phyloP scores from a whole-genome alignment of 495 filamentous ascomycete genomes.

The Cairneyella variabilis region DNA sequence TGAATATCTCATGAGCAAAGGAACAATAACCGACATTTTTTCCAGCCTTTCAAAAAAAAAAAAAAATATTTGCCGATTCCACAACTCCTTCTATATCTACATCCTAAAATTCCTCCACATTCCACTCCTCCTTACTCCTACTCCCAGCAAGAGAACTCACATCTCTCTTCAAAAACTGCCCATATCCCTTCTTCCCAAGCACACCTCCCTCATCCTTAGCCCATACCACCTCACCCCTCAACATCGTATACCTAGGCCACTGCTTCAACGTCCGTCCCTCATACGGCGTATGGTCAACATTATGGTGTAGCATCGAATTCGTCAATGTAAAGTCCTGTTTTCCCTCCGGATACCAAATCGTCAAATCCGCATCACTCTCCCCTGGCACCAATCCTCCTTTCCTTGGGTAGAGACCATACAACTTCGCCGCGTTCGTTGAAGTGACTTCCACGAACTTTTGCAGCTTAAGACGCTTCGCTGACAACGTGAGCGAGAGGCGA shows the following conservation, averaged over 20 bases:
- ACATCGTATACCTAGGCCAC: conserved; percentile 58
- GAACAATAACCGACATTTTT: neutral
- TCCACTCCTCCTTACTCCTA: conserved; percentile 27
- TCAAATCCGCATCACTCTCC: conserved; percentile 48
- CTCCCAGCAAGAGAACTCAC: conserved; percentile 35
- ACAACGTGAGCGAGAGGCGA: conserved; percentile 44
- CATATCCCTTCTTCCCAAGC: conserved; percentile 45
- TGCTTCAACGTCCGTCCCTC: conserved; percentile 52
- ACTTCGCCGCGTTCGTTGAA: conserved; percentile 53
- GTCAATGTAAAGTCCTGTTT: conserved; percentile 38
- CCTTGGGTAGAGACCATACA: conserved; percentile 52
- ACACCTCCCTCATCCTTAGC: conserved; percentile 43
- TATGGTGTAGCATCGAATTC: conserved; percentile 54
- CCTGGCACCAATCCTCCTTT: conserved; percentile 56
- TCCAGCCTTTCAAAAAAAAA: too few relatives aligned
- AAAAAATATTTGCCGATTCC: too few relatives aligned
- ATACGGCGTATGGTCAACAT: conserved; percentile 59
- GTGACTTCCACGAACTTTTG: conserved; percentile 58
- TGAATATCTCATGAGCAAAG: neutral
- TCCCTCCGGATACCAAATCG: conserved; percentile 48
- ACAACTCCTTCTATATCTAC: too few relatives aligned
- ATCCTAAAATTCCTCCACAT: conserved; percentile 27
- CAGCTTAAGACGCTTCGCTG: conserved; percentile 41
- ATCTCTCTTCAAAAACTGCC: conserved; percentile 50
- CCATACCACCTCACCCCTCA: conserved; percentile 57